phyloP scores from a whole-genome alignment of 306 rosid genomes.

The Quillaja saponaria region DNA sequence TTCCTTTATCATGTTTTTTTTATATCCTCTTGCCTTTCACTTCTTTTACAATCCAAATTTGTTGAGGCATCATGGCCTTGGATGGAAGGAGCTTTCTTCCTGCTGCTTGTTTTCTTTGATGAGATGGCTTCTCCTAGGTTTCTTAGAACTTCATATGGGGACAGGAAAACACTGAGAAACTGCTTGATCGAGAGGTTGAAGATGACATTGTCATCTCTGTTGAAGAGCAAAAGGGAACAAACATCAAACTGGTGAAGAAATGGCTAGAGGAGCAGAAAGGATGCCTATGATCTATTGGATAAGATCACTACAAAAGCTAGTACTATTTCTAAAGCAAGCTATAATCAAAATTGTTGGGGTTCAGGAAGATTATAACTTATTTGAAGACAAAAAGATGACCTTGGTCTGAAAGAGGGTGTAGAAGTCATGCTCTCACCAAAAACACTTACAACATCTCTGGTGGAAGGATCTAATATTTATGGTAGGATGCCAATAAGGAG shows the following conservation, averaged over 20 bases:
- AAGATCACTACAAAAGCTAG: conserved; percentile 33
- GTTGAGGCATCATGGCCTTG: too few relatives aligned
- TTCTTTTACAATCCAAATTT: too few relatives aligned
- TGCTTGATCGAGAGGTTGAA: conserved; percentile 22
- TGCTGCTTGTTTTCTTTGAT: conserved; percentile 19
- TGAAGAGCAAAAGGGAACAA: conserved; percentile 33
- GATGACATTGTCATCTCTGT: conserved; percentile 15
- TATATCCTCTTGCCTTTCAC: too few relatives aligned
- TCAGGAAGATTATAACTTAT: conserved; percentile 37
- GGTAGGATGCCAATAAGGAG: conserved; percentile 46
- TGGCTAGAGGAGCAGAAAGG: conserved; percentile 31
- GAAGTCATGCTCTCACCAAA: conserved; percentile 18
- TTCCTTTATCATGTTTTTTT: too few relatives aligned
- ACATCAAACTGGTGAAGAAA: conserved; percentile 5
- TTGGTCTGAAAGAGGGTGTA: conserved; percentile 21
- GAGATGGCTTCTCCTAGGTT: conserved; percentile 24
- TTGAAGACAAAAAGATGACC: conserved; percentile 30
- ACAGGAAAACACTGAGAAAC: background rate
- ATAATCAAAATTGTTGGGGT: background rate
- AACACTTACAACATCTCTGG: conserved; percentile 30
- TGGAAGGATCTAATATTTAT: conserved; percentile 32
- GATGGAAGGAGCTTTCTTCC: conserved; percentile 23
- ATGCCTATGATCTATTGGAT: conserved; percentile 34
- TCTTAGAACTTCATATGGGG: conserved; percentile 19
- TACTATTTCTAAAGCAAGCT: conserved; percentile 3